Evolutionary conservation across 2,329 filamentous ascomycete species (phyloP).

Genomic region (Pseudocercospora cruenta): DNA sequence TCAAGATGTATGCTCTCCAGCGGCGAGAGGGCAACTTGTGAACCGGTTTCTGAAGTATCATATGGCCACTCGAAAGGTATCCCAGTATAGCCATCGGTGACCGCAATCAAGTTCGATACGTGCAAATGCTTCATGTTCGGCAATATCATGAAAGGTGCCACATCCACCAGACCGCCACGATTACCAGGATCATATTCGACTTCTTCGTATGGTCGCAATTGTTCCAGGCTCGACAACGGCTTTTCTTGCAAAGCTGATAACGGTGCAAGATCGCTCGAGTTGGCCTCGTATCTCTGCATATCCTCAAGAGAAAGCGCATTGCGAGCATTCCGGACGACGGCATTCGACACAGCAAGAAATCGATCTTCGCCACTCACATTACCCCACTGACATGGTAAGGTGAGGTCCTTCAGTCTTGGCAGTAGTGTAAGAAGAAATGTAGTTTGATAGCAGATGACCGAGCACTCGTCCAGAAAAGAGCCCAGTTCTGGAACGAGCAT

Average conservation of each 20-base stretch:
- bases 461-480: not conserved
- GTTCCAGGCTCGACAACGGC: constrained; percentile 12
- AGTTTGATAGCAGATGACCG: not conserved
- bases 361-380: not conserved
- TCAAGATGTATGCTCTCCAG: constrained; percentile 14
- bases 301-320: too few species aligned
- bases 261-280: not conserved
- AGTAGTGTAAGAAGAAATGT: constrained; percentile 3
- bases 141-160: constrained; percentile 14
- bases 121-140: constrained; percentile 15
- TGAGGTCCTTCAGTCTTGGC: not conserved
- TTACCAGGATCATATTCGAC: not conserved
- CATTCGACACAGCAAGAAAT: not conserved
- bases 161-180: constrained; percentile 3
- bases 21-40: not conserved
- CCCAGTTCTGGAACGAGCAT: not conserved
- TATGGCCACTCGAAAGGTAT: constrained; percentile 13
- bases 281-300: too few species aligned
- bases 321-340: not conserved
- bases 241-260: not conserved
- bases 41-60: not conserved
- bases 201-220: constrained; percentile 4
- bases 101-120: constrained; percentile 7
- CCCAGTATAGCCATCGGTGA: constrained; percentile 15
- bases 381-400: not conserved